Percentiles rank a stretch among this genome's conserved stretches.
These are phyloP conservation scores for Acrocalymma vagum DNA, from an alignment of 2,329 filamentous ascomycete genomes.

Conservation along the genomic window DNA sequence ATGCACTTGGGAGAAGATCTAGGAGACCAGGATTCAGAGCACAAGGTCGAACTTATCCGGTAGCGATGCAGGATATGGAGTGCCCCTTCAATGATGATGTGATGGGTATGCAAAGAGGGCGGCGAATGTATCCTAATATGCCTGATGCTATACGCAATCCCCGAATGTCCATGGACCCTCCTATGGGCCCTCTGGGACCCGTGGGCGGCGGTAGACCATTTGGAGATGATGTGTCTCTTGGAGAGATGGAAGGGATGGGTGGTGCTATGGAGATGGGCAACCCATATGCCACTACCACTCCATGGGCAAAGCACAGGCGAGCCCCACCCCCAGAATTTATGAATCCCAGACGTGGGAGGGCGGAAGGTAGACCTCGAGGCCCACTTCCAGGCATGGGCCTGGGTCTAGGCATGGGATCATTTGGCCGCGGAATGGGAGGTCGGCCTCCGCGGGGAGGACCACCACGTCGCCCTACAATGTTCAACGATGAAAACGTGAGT, in stretches of 20 bases:
- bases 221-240: slow-evolving; percentile 16
- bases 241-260: slow-evolving; percentile 13
- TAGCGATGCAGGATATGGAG: slow-evolving; percentile 13
- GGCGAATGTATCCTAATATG: not conserved
- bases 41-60: no score
- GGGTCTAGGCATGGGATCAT: slow-evolving; percentile 4
- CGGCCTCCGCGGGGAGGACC: slow-evolving; percentile 1
- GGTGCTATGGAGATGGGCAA: slow-evolving; percentile 11
- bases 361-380: slow-evolving; percentile 7
- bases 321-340: slow-evolving; percentile 11
- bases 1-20: slow-evolving; percentile 2
- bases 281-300: slow-evolving; percentile 7
- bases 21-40: not conserved
- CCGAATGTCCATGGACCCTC: not conserved
- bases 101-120: slow-evolving; percentile 13
- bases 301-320: slow-evolving; percentile 6
- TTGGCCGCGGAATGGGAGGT: slow-evolving; percentile 8
- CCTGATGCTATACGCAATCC: no score
- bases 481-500: not conserved
- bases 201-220: slow-evolving; percentile 4
- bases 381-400: slow-evolving; percentile 2
- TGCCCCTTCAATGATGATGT: slow-evolving; percentile 13
- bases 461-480: not conserved
- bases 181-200: slow-evolving; percentile 3
- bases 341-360: slow-evolving; percentile 3